Percentiles rank a stretch among this genome's conserved stretches.
Evolutionary conservation across 2,329 filamentous ascomycete species (phyloP).

Genomic region (Colletotrichum endophyticum): DNA sequence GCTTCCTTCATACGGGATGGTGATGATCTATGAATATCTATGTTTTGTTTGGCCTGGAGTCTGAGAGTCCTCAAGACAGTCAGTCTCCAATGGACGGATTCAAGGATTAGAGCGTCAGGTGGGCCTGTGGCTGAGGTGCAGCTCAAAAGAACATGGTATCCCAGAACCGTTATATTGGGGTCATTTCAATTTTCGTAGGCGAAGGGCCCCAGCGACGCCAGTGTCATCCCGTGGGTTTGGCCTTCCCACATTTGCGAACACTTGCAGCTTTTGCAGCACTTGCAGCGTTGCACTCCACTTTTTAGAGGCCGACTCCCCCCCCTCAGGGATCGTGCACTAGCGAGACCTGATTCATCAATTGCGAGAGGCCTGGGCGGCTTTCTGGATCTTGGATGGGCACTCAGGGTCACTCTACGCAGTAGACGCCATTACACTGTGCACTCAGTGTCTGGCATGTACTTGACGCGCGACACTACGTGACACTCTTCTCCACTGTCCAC

Average conservation of each 20-base stretch:
- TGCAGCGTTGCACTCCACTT: conserved; percentile 1
- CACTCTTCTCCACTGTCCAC: not conserved
- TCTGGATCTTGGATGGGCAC: conserved; percentile 4
- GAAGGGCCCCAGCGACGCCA: not conserved
- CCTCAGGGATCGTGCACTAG: conserved; percentile 13
- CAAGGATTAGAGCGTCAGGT: not conserved
- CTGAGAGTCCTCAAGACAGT: not conserved
- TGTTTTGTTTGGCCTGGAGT: not conserved
- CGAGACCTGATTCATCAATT: conserved; percentile 4
- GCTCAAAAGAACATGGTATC: not conserved
- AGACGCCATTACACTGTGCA: not conserved
- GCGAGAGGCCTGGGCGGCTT: not conserved
- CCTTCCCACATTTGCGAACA: not conserved
- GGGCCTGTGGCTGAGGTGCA: not conserved
- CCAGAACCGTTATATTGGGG: conserved; percentile 1
- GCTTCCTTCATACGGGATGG: not conserved
- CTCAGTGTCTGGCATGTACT: not conserved
- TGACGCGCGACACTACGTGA: not conserved
- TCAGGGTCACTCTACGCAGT: not conserved
- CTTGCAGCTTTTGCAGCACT: not conserved
- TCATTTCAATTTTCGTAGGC: conserved; percentile 6
- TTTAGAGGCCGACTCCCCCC: conserved; percentile 12
- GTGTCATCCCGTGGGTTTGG: not conserved
- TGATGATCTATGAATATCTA: not conserved
- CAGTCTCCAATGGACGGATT: not conserved